Conservation (phyloP, 805 yeast species). For the Candida takata region DNA sequence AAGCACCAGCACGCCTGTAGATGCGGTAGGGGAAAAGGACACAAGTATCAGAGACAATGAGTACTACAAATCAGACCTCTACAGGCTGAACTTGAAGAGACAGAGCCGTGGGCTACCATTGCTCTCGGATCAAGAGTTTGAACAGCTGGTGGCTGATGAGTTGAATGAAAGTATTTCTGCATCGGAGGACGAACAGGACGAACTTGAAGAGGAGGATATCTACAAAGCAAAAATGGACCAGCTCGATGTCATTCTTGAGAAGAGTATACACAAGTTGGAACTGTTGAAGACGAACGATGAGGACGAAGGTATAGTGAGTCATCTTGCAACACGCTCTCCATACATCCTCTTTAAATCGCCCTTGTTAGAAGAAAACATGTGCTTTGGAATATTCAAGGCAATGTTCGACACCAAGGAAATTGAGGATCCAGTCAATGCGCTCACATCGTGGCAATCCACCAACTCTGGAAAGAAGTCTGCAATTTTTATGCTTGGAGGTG, state of each 20-base stretch:
- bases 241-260: slow-evolving; percentile 19
- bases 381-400: slow-evolving; percentile 64
- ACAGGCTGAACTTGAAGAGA: slow-evolving; percentile 55
- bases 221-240: slow-evolving; percentile 16
- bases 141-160: slow-evolving; percentile 38
- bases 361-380: slow-evolving; percentile 32
- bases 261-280: slow-evolving; percentile 16
- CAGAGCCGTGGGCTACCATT: slow-evolving; percentile 36
- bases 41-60: slow-evolving; percentile 24
- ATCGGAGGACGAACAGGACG: slow-evolving; percentile 33
- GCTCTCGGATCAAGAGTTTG: slow-evolving; percentile 53
- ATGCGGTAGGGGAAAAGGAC: no score
- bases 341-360: slow-evolving; percentile 49
- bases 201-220: slow-evolving; percentile 17
- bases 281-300: slow-evolving; percentile 14
- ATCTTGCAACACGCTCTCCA: slow-evolving; percentile 66
- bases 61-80: slow-evolving; percentile 54
- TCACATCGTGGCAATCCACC: slow-evolving; percentile 32
- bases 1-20: no score
- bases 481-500: slow-evolving; percentile 91
- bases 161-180: slow-evolving; percentile 53
- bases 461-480: slow-evolving; percentile 47
- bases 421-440: slow-evolving; percentile 41
- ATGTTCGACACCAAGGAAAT: slow-evolving; percentile 41
- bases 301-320: slow-evolving; percentile 35